Evolutionary conservation across 2,329 filamentous ascomycete genomes (phyloP), one percentile per base, ranked within the genome.

Genomic region (Diaporthe sp.): DNA sequence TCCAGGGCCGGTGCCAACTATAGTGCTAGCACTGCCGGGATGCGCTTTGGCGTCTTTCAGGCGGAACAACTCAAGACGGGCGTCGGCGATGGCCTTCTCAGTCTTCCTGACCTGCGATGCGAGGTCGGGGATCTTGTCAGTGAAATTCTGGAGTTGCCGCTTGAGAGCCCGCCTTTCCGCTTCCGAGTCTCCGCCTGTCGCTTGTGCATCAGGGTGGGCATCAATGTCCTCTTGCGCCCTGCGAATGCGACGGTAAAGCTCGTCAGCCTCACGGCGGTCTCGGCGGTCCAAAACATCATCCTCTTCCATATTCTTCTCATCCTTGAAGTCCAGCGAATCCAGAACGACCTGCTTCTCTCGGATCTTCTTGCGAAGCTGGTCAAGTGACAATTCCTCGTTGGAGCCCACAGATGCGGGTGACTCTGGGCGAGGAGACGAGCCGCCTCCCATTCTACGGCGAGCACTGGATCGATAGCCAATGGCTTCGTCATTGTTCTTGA

Each of bases 191-290:
- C 93, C 90, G 72, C 91, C 91, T 74, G 90, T 87, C 79, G 94
- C 86, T 1, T 90, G 86, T 34, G 94, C 91, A 83, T 97, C 94
- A 0, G 97, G 96, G 82, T 99, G 95, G 31, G 90, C 90, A 82
- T 98, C 96, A 79, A 99, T 98, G 79, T 99, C 97, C 80, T 98
- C 95, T 82, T 99, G 97, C 55, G 98, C 90, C 60, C 95, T 92
- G 77, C 97, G 91, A 81, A 99, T 96, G 62, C 97, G 94, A 70
- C 95, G 93, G 85, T 98, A 98, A 13, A 99, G 89, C 80, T 98
- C 96, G 78, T 99, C 97, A 1, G 95, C 95, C 82, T 98, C 97
- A 71, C 94, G 94, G 73, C 95, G 92, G 83, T 99, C 97, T 77
- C 95, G 92, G 71, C 96, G 92, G 82, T 99, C 97, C 58, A 98